A percentile compares a stretch with the other conserved stretches of the same genome.
Evolutionary conservation across 345 rosid species (phyloP).

Genomic region (Moricandia arvensis): DNA sequence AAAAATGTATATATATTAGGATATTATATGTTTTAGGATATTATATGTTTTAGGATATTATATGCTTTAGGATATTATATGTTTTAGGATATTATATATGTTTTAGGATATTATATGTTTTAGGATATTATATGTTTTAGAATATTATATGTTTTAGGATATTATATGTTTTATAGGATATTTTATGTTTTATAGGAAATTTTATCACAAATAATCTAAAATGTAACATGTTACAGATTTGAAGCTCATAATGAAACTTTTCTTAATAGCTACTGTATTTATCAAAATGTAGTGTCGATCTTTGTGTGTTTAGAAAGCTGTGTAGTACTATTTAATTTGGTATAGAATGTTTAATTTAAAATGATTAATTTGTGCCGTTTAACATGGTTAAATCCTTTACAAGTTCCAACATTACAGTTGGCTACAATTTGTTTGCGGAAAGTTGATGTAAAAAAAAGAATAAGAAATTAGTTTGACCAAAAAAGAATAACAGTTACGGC

Average conservation of each 20-base stretch:
- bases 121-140: too few relatives aligned
- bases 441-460: neutral
- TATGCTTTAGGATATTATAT: too few relatives aligned
- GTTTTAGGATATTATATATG: too few relatives aligned
- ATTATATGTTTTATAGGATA: too few relatives aligned
- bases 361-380: constrained; percentile 11
- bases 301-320: constrained; percentile 7
- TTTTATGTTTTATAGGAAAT: neutral
- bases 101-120: too few relatives aligned
- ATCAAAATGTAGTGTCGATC: neutral
- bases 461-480: neutral
- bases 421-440: constrained; percentile 1
- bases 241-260: neutral
- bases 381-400: constrained; percentile 1
- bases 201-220: neutral
- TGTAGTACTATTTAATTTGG: neutral
- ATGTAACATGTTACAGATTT: neutral
- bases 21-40: too few relatives aligned
- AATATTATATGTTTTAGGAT: too few relatives aligned
- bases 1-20: too few relatives aligned
- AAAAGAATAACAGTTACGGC: too few relatives aligned
- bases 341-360: constrained; percentile 2
- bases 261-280: neutral
- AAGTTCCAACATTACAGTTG: constrained; percentile 21
- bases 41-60: too few relatives aligned